Percentiles rank a stretch among this genome's conserved stretches.
Evolutionary conservation across 495 filamentous ascomycete genomes (phyloP).

Genomic region (Penicillium chermesinum): DNA sequence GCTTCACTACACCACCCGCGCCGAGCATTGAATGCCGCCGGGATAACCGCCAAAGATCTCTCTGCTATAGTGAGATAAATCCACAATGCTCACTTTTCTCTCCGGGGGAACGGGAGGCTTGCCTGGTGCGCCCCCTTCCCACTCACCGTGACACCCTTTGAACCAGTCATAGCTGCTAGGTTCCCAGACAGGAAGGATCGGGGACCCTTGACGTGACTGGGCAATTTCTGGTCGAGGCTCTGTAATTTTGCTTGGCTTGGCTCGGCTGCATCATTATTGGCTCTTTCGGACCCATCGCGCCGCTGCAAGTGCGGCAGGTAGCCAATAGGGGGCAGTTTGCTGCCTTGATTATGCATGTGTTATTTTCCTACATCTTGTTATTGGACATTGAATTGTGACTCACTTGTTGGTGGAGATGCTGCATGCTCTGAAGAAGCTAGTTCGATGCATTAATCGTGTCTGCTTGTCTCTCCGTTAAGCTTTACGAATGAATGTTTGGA

Average conservation of each 20-base stretch:
- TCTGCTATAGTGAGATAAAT: neutral
- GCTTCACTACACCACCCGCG: conserved; percentile 8
- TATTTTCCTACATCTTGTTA: neutral
- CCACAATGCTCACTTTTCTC: neutral
- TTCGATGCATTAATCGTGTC: too few species aligned
- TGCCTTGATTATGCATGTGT: neutral
- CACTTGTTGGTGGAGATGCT: too few species aligned
- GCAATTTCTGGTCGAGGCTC: neutral
- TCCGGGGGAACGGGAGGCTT: conserved; percentile 8
- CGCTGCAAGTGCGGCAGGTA: conserved; percentile 1
- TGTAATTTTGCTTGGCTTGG: conserved; percentile 13
- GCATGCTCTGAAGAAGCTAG: too few species aligned
- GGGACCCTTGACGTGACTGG: conserved; percentile 5
- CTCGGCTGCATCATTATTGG: conserved; percentile 16
- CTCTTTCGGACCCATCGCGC: neutral
- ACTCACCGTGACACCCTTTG: neutral
- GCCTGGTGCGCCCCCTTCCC: conserved; percentile 15
- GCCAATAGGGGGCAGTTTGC: conserved; percentile 12
- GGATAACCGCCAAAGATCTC: neutral
- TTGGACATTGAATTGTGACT: conserved; percentile 5
- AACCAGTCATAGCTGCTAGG: conserved; percentile 2
- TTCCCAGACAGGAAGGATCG: conserved; percentile 11
- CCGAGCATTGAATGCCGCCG: conserved; percentile 14
- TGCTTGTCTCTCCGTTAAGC: too few species aligned
- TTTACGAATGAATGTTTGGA: too few species aligned